Evolutionary conservation across 164 flowering plant genomes (phyloP).

Genomic region (Pachysandra terminalis): DNA sequence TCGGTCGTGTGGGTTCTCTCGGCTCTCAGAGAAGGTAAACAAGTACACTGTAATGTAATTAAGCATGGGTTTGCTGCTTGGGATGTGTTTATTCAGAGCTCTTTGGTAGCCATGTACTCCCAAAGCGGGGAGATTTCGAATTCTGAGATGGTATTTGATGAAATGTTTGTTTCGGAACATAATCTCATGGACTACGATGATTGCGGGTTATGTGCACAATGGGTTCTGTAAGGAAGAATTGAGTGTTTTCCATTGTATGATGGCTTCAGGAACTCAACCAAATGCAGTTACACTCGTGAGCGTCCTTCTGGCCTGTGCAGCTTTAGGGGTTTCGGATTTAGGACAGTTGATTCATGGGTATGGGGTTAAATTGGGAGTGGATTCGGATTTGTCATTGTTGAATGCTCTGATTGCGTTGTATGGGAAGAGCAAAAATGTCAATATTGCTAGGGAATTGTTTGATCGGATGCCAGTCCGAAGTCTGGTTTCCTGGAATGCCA

Average conservation of each 20-base stretch:
- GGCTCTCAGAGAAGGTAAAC: slow-evolving; percentile 23
- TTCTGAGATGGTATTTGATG: slow-evolving; percentile 28
- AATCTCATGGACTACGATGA: slow-evolving; percentile 38
- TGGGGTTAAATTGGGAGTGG: slow-evolving; percentile 30
- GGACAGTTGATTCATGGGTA: slow-evolving; percentile 37
- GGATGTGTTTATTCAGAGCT: slow-evolving; percentile 29
- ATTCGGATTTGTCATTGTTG: slow-evolving; percentile 21
- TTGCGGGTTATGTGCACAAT: slow-evolving; percentile 34
- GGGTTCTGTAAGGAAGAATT: slow-evolving; percentile 21
- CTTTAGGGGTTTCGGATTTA: slow-evolving; percentile 14
- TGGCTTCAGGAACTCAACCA: slow-evolving; percentile 22
- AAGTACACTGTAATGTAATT: slow-evolving; percentile 27
- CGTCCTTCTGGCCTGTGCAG: slow-evolving; percentile 32
- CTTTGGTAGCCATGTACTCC: slow-evolving; percentile 31
- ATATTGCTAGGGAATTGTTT: slow-evolving; percentile 25
- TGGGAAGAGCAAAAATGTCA: slow-evolving; percentile 29
- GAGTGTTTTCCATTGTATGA: slow-evolving; percentile 27
- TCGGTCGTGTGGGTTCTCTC: slow-evolving; percentile 31
- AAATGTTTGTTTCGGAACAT: slow-evolving; percentile 20
- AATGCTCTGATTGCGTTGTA: slow-evolving; percentile 34
- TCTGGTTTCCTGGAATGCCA: slow-evolving; percentile 36
- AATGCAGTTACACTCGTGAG: slow-evolving; percentile 33
- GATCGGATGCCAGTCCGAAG: slow-evolving; percentile 20
- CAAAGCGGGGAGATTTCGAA: slow-evolving; percentile 21
- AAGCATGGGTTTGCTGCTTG: slow-evolving; percentile 29